Percentiles rank a stretch among this genome's conserved stretches.
Conservation (phyloP, 2,329 filamentous ascomycete genomes). For the Ceratocystis papillata region DNA sequence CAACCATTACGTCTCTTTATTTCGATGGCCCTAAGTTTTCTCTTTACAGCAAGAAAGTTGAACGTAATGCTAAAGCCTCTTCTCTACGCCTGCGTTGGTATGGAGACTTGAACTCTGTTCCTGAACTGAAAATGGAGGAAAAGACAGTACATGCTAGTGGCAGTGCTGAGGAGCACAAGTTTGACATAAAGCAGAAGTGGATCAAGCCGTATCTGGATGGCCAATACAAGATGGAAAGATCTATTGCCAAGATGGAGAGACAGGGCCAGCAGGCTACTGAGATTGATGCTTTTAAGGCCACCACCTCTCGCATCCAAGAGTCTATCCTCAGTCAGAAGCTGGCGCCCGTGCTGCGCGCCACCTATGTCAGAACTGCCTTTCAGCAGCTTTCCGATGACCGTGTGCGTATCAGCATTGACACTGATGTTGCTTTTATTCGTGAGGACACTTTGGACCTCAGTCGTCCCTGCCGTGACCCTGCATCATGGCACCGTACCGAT, state of each 20-base stretch:
- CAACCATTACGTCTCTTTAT: slow-evolving; percentile 88
- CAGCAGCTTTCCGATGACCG: slow-evolving; percentile 89
- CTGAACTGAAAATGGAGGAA: slow-evolving; percentile 78
- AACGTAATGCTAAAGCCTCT: slow-evolving; percentile 60
- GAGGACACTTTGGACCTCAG: slow-evolving; percentile 66
- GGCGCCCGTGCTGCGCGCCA: slow-evolving; percentile 77
- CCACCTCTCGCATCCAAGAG: slow-evolving; percentile 64
- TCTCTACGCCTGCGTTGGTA: slow-evolving; percentile 88
- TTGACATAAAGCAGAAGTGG: slow-evolving; percentile 89
- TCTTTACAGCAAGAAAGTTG: slow-evolving; percentile 77
- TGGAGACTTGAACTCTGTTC: slow-evolving; percentile 65
- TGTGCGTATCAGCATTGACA: slow-evolving; percentile 86
- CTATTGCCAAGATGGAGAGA: slow-evolving; percentile 72
- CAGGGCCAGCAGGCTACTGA: slow-evolving; percentile 56
- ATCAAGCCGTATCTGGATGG: slow-evolving; percentile 76
- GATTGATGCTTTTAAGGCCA: slow-evolving; percentile 57
- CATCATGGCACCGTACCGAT: slow-evolving; percentile 82
- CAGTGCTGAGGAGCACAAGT: slow-evolving; percentile 64
- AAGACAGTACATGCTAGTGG: slow-evolving; percentile 73
- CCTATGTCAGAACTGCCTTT: slow-evolving; percentile 89
- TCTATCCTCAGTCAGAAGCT: slow-evolving; percentile 70
- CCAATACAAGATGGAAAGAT: slow-evolving; percentile 87
- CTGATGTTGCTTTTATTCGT: slow-evolving; percentile 76
- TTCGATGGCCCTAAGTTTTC: slow-evolving; percentile 83
- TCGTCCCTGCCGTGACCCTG: slow-evolving; percentile 77